Conservation (phyloP, 1,139 yeast species). For the Yarrowia galli region DNA sequence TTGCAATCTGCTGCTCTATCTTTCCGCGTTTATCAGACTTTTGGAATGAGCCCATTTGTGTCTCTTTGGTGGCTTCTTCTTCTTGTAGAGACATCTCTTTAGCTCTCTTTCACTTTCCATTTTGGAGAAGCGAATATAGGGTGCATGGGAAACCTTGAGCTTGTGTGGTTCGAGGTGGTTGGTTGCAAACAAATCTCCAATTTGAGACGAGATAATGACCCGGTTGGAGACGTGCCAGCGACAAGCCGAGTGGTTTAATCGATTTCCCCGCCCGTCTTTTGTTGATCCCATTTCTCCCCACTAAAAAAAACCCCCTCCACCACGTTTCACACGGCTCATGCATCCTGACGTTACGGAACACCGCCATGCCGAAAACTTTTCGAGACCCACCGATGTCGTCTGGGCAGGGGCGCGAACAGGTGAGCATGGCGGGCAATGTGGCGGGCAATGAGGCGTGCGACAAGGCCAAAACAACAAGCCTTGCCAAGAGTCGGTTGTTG, state of each 20-base stretch:
- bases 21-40: neutral
- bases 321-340: neutral
- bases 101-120: conserved; percentile 29
- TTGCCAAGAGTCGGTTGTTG: too few relatives aligned
- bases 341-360: conserved; percentile 12
- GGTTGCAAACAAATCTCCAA: too few relatives aligned
- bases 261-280: neutral
- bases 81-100: too few relatives aligned
- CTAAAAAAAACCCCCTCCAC: neutral
- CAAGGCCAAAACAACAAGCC: too few relatives aligned
- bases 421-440: too few relatives aligned
- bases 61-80: neutral
- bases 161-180: neutral
- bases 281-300: neutral
- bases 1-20: neutral
- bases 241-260: too few relatives aligned
- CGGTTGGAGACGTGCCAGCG: too few relatives aligned
- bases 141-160: conserved; percentile 1
- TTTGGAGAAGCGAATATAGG: conserved; percentile 13
- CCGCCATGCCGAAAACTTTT: conserved; percentile 5
- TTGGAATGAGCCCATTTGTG: neutral
- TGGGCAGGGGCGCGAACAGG: too few relatives aligned
- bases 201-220: too few relatives aligned
- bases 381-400: conserved; percentile 4
- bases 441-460: too few relatives aligned